Base-by-base conservation (phyloP, 331 rosid species). In the Stylosanthes scabra region DNA sequence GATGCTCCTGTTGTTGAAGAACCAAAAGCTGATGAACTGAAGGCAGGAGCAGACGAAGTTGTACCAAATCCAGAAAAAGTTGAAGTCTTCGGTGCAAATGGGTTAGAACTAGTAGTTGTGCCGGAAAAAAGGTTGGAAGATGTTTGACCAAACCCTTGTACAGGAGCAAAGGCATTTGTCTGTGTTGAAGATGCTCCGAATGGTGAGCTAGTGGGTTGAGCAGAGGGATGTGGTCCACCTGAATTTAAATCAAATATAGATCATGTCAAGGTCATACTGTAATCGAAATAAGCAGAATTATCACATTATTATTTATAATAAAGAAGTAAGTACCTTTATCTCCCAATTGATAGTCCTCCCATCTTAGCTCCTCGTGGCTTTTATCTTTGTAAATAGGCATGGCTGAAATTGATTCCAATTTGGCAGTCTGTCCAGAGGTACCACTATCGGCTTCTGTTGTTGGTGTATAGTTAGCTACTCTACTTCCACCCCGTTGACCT, bases 261-360 rank as follows among this genome's bases (percentile, higher is more conserved):
- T 59, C 66, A 60, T 15, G 77, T 59, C 51, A 63, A 63, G 28
- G 39, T 65, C 44, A 59, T 55, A 46, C 59, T 11, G 41, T 45
- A 76, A 62, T 2, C 11, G 34, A 52, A 67, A 15, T 67, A 4
- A 13, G 56, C 9, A 64, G 69, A 66, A 57, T 39, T 28, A 41
- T 15, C 6, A 29, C 56, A 27, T n/a, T 27, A 13, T 69, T 20
- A 14, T 16, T 34, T 41, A 14, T 16, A 12, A 9, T 76, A 39
- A 14, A 63, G 13, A 7, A 15, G 10, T 7, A 37, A n/a, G 50
- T 34, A 92, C 98, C 96, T 90, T 95, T 92, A 68, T 95, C 99
- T 69, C 96, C 98, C 82, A 64, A 20, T 77, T 92, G 98, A 84
- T 95, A 87, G 85, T 92, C 99, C 82, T 92, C 97, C 98, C 98